Evolutionary conservation across 805 yeast genomes (phyloP).

Genomic region (Candida sanyiensis): DNA sequence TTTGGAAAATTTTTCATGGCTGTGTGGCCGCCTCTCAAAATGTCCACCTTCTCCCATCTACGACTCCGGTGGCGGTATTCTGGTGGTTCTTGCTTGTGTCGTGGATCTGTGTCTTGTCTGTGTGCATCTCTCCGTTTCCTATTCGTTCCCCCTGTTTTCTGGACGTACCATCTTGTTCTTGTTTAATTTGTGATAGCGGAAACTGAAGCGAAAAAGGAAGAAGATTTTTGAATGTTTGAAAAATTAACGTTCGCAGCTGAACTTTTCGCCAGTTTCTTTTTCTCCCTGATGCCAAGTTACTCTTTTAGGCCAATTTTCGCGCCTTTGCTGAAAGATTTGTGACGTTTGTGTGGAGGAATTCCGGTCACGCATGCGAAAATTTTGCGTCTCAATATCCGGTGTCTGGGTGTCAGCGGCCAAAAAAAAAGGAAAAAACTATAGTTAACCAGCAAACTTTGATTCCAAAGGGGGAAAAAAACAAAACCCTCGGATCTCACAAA

Average conservation of each 20-base stretch:
- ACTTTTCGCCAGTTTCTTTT: neutral
- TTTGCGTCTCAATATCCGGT: neutral
- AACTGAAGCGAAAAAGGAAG: slow-evolving; percentile 3
- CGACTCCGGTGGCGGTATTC: neutral
- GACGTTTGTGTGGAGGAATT: neutral
- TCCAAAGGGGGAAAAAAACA: neutral
- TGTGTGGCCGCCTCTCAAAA: neutral
- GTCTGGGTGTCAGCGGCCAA: slow-evolving; percentile 1
- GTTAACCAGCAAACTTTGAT: neutral
- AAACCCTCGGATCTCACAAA: neutral
- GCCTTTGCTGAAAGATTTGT: neutral
- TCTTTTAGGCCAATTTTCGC: neutral
- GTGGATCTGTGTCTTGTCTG: neutral
- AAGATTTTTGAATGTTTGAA: slow-evolving; percentile 5
- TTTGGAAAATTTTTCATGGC: neutral
- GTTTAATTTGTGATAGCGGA: slow-evolving; percentile 1
- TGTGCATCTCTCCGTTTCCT: neutral
- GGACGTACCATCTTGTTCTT: slow-evolving; percentile 13
- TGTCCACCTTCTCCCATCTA: neutral
- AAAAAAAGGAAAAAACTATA: neutral
- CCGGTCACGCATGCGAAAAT: neutral
- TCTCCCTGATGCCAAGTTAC: neutral
- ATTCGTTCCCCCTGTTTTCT: neutral
- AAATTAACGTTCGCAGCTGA: slow-evolving; percentile 1
- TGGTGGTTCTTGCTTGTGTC: neutral